Base-by-base conservation (phyloP, 192 early-diverging fungal species). In the Phlyctochytrium planicorne region DNA sequence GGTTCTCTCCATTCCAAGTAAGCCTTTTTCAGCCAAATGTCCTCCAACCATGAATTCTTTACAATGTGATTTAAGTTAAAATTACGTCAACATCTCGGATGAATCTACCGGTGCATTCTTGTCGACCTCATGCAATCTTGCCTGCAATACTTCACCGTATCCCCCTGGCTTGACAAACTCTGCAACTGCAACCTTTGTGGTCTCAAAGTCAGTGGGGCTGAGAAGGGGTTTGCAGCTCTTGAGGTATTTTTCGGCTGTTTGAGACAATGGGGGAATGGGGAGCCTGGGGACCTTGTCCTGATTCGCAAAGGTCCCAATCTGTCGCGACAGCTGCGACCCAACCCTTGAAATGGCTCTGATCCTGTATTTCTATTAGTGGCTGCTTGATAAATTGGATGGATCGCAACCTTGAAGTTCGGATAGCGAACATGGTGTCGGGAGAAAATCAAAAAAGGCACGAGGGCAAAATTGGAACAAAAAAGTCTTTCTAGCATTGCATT, bases 21-120 rank as follows among this genome's bases (percentile, higher is more conserved):
- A 34, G 78, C 81, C 65, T 86, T 80, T 25, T 79, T 74, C 3
- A 80, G 68, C 77, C 65, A 84, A 67, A 94, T 87, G 6, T 88
- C 80, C 68, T 98, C 95, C 62, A 98, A 80, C 95, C 95, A 98
- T 36, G 88, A 93, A 65, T 89, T 36, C 84, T 86, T 66, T 12
- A 37, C 36, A 17, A 27, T 14, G 3, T 17, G 53, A 60, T 37
- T 60, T 25, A n/a, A 60, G 55, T 34, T 35, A 14, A 24, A 33
- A 23, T 68, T 17, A 23, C 23, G 52, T 24, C 4, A 63, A 71
- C 1, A 16, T 35, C 30, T 17, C 25, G 25, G 17, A 1, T 6
- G 27, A 30, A 23, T 57, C 16, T 29, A 84, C 81, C 33, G 84
- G 68, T 64, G 91, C 88, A 24, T 75, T 73, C 63, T 78, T 71